These are phyloP conservation scores for Heliocybe sulcata DNA, from an alignment of 1,284 basidiomycete genomes.

Conservation along the genomic window DNA sequence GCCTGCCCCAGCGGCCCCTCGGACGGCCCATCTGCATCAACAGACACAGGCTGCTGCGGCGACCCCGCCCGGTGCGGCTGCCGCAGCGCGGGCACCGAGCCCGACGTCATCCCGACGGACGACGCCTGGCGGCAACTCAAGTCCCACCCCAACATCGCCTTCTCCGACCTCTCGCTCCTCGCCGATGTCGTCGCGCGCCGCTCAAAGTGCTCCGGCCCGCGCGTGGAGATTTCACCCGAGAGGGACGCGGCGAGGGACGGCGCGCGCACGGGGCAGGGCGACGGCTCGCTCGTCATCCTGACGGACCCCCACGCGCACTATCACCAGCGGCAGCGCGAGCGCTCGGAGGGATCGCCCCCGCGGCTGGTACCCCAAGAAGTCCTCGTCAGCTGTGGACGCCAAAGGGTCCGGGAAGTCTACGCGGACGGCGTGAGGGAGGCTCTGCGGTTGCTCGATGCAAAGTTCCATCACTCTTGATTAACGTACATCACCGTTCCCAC, in stretches of 20 bases:
- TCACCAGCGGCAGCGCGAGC: constrained; percentile 34
- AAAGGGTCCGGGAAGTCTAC: constrained; percentile 65
- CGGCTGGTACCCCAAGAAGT: constrained; percentile 53
- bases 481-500: not conserved
- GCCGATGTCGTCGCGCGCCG: constrained; percentile 85
- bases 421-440: constrained; percentile 75
- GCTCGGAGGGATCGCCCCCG: constrained; percentile 33
- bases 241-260: constrained; percentile 30
- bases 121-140: constrained; percentile 85
- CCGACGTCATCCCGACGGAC: constrained; percentile 61
- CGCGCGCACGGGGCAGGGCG: constrained; percentile 12
- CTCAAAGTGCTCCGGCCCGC: constrained; percentile 71
- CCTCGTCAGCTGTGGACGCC: constrained; percentile 50
- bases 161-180: constrained; percentile 73
- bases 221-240: constrained; percentile 57
- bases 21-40: constrained; percentile 14
- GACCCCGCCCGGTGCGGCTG: constrained; percentile 6
- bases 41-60: constrained; percentile 9
- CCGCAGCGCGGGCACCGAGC: not conserved
- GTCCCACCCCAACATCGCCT: constrained; percentile 81
- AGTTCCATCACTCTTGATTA: constrained; percentile 35
- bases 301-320: constrained; percentile 50
- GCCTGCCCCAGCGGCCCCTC: constrained; percentile 38
- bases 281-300: constrained; percentile 24
- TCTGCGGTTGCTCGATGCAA: constrained; percentile 68